Percentiles rank a stretch among this genome's conserved stretches.
Evolutionary conservation across 169 alveolate genomes (phyloP).

Genomic region (Plasmodium fragile): DNA sequence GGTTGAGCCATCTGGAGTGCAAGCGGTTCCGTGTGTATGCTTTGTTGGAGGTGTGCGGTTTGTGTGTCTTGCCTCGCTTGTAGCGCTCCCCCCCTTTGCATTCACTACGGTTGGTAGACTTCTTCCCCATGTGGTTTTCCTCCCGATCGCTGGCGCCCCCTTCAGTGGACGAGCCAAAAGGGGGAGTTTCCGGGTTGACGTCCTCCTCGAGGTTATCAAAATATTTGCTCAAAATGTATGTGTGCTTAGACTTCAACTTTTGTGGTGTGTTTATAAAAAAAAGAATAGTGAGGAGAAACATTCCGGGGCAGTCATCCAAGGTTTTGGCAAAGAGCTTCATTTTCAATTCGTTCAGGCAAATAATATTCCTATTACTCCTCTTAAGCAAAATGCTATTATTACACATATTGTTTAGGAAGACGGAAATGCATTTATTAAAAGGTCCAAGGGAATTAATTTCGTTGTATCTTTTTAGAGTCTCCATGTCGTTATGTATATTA

Average conservation of each 20-base stretch:
- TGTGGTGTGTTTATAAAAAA: slow-evolving; percentile 64
- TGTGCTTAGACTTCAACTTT: slow-evolving; percentile 2
- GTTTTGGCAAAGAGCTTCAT: slow-evolving; percentile 77
- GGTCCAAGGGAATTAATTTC: slow-evolving; percentile 60
- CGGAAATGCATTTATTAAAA: slow-evolving; percentile 41
- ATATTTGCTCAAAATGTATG: slow-evolving; percentile 31
- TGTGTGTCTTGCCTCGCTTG: not conserved
- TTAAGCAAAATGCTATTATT: slow-evolving; percentile 38
- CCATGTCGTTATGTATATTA: slow-evolving; percentile 71
- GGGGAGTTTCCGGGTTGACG: not conserved
- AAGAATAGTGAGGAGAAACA: slow-evolving; percentile 49
- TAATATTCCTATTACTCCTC: slow-evolving; percentile 9
- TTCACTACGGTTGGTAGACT: not conserved
- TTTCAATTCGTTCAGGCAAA: slow-evolving; percentile 61
- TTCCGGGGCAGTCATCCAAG: slow-evolving; percentile 58
- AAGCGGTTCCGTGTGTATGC: not conserved
- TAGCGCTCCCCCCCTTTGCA: not conserved
- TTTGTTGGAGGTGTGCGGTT: not conserved
- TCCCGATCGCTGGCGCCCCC: not conserved
- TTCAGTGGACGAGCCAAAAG: not conserved
- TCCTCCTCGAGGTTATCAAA: slow-evolving; percentile 13
- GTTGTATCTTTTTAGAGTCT: slow-evolving; percentile 66
- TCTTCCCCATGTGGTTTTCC: not conserved
- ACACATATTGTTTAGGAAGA: slow-evolving; percentile 58
- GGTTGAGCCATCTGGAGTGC: not conserved